Evolutionary conservation across 805 yeast genomes (phyloP), one percentile per base, ranked within the genome.

Genomic region (Cyberlindnera maclurae): DNA sequence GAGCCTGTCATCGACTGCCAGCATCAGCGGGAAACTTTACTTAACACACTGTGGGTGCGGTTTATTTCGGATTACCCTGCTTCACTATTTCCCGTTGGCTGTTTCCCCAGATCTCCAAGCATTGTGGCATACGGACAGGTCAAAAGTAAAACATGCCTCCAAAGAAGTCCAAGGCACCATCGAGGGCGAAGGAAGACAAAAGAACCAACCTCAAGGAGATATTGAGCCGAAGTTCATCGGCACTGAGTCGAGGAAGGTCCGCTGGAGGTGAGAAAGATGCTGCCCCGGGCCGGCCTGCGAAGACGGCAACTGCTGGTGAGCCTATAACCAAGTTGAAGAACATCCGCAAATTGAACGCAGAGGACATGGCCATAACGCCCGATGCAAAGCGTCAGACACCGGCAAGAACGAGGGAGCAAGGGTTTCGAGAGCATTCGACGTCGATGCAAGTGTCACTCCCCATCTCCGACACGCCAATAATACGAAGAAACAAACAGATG

Each of bases 401-500:
- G 31, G 40, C 26, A 28, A 30, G 35, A 17, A 20, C 30, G 17
- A 39, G 34, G 24, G 36, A 39, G 2, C 41, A 35, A 6, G 33
- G 31, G 12, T 52, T 50, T 37, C 46, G 46, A 28, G 57, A 52
- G 26, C 49, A 50, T 31, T 51, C 55, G 2, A 47, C 54, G 0
- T 51, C 59, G 1, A 33, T 47, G 15, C 60, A 56, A 28, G 32
- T 55, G 9, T 38, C 62, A 15, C 42, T 65, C 20, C 65, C 68
- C 1, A 39, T 54, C 8, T 47, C 64, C 1, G 69, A 64, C 37
- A 57, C 70, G 2, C 70, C 70, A 6, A 54, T 63, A 37, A 61
- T 61, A 27, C 53, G 56, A 35, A 49, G 63, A 46, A 64, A 64
- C 44, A 60, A 65, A 37, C 54, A 58, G 36, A 33, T 59, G 26